phyloP scores from a whole-genome alignment of 2,329 filamentous ascomycete genomes.

The Chaetoscypha palmicola region DNA sequence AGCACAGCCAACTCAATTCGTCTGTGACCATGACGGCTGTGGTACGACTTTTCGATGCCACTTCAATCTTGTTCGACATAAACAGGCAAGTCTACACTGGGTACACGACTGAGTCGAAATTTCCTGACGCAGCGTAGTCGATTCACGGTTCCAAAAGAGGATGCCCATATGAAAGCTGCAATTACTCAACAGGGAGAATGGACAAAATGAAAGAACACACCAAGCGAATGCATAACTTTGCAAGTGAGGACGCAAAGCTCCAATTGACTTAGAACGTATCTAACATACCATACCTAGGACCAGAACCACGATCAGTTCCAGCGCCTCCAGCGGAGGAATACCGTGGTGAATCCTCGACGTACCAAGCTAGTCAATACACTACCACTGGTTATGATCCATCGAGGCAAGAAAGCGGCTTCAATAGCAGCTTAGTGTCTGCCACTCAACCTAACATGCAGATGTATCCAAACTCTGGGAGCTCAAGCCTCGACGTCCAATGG shows the following conservation, averaged over 20 bases:
- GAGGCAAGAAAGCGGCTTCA: too few relatives aligned
- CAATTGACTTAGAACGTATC: not conserved
- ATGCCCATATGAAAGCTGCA: conserved; percentile 5
- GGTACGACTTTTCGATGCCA: conserved; percentile 4
- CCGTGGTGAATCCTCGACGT: too few relatives aligned
- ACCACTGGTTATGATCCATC: not conserved
- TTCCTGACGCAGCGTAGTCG: not conserved
- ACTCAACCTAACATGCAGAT: too few relatives aligned
- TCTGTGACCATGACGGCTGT: conserved; percentile 3
- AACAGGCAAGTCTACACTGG: not conserved
- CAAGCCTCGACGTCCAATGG: not conserved
- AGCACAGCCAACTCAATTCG: conserved; percentile 3
- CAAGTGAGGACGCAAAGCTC: conserved; percentile 1
- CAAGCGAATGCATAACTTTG: conserved; percentile 1
- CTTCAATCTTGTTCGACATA: conserved; percentile 7
- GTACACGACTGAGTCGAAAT: not conserved
- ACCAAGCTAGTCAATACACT: not conserved
- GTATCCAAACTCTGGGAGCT: not conserved
- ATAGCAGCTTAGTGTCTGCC: too few relatives aligned
- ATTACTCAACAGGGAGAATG: conserved; percentile 4
- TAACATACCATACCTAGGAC: not conserved
- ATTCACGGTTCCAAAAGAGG: conserved; percentile 9
- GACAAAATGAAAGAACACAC: conserved; percentile 11
- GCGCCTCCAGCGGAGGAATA: too few relatives aligned
- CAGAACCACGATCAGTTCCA: not conserved